Evolutionary conservation across 2,329 filamentous ascomycete genomes (phyloP).

Genomic region (Sporothrix globosa): DNA sequence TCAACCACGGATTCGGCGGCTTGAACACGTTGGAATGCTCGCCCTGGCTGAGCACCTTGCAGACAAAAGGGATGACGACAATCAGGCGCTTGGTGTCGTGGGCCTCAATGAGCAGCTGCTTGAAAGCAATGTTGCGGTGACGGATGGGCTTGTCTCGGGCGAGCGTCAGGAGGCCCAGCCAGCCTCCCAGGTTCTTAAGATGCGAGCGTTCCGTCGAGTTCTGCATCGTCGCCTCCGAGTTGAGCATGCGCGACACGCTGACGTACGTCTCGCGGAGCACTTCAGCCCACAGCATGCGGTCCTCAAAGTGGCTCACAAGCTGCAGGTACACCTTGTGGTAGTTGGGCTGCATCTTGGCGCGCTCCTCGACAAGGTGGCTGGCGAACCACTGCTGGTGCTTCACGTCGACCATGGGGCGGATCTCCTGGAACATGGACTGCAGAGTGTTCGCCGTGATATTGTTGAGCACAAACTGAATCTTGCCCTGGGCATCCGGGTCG

Average conservation of each 20-base stretch:
- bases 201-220: constrained; percentile 83
- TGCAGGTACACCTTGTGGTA: constrained; percentile 93
- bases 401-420: constrained; percentile 75
- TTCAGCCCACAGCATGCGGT: constrained; percentile 79
- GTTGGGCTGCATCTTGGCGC: constrained; percentile 96
- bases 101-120: constrained; percentile 89
- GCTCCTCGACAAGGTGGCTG: constrained; percentile 89
- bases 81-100: constrained; percentile 90
- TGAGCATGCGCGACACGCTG: constrained; percentile 83
- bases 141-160: constrained; percentile 94
- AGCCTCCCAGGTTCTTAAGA: constrained; percentile 89
- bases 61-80: constrained; percentile 94
- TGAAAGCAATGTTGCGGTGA: constrained; percentile 96
- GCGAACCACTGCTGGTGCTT: constrained; percentile 96
- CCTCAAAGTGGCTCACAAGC: constrained; percentile 79
- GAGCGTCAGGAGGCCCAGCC: constrained; percentile 91
- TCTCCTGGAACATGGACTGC: constrained; percentile 78
- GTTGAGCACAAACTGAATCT: constrained; percentile 93
- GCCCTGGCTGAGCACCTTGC: constrained; percentile 89
- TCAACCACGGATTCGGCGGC: constrained; percentile 95
- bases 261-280: constrained; percentile 92
- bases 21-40: constrained; percentile 84
- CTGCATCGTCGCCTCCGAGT: constrained; percentile 83
- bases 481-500: constrained; percentile 81
- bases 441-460: constrained; percentile 92